Percentiles rank a stretch among this genome's conserved stretches.
Conservation (phyloP, 169 alveolate genomes). For the Plasmodium blacklocki region DNA sequence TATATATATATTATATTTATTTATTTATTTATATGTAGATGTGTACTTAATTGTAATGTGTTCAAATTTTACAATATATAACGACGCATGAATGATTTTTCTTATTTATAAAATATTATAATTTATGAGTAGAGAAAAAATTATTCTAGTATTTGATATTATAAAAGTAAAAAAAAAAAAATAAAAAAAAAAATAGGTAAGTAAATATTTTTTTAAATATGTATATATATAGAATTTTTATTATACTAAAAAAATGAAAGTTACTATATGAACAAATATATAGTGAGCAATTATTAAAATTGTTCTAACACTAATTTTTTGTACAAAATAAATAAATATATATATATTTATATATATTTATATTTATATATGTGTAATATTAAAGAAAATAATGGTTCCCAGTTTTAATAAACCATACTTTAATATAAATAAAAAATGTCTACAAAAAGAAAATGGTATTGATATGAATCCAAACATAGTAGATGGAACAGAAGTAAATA, state of each 20-base stretch:
- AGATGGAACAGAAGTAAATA: conserved; percentile 7
- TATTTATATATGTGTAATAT: not conserved
- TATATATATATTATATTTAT: too few relatives aligned
- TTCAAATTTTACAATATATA: too few relatives aligned
- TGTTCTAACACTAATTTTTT: too few relatives aligned
- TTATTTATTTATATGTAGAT: too few relatives aligned
- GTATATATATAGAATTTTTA: not conserved
- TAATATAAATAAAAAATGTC: too few relatives aligned
- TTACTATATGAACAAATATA: too few relatives aligned
- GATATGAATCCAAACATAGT: not conserved
- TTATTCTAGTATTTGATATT: not conserved
- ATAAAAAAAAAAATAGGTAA: not conserved
- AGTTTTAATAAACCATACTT: not conserved
- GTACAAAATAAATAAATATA: not conserved
- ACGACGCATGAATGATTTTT: too few relatives aligned
- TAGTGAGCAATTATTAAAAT: too few relatives aligned
- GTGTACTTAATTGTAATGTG: too few relatives aligned
- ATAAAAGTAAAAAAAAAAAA: not conserved
- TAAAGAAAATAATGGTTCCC: not conserved
- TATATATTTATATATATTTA: not conserved
- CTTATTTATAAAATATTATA: too few relatives aligned
- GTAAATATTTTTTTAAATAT: not conserved
- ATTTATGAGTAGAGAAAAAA: too few relatives aligned
- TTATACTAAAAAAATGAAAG: not conserved
- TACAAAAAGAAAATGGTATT: not conserved